These are phyloP conservation scores for Venturia effusa DNA, from an alignment of 2,329 filamentous ascomycete genomes.

Conservation along the genomic window DNA sequence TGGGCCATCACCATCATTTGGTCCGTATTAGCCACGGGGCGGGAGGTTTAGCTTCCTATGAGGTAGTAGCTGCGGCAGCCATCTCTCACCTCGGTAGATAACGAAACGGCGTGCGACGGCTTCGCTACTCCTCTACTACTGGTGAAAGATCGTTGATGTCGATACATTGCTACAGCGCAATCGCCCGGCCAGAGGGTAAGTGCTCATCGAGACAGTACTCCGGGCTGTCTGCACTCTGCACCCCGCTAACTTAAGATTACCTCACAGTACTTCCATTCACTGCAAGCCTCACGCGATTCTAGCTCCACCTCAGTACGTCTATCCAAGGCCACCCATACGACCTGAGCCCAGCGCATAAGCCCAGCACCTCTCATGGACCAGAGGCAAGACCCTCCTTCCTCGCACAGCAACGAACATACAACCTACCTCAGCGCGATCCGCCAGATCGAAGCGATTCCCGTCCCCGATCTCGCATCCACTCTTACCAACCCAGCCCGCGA, in stretches of 20 bases:
- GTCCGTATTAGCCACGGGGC: too few relatives aligned
- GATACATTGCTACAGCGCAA: too few relatives aligned
- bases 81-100: background rate
- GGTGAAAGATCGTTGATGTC: too few relatives aligned
- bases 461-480: constrained; percentile 12
- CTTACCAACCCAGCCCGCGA: constrained; percentile 17
- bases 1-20: too few relatives aligned
- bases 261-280: background rate
- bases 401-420: background rate
- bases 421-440: constrained; percentile 11
- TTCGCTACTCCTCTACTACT: background rate
- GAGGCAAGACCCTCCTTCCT: background rate
- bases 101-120: background rate
- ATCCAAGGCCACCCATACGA: background rate
- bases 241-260: background rate
- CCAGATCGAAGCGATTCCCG: constrained; percentile 11
- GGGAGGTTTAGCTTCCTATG: background rate
- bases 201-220: background rate
- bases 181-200: background rate
- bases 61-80: background rate
- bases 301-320: background rate
- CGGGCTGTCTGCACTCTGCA: background rate
- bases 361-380: background rate
- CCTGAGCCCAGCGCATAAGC: background rate
- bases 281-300: background rate